Evolutionary conservation across 257 asterid genomes (phyloP), one percentile per base, ranked within the genome.

Genomic region (Forsythia suspensa): DNA sequence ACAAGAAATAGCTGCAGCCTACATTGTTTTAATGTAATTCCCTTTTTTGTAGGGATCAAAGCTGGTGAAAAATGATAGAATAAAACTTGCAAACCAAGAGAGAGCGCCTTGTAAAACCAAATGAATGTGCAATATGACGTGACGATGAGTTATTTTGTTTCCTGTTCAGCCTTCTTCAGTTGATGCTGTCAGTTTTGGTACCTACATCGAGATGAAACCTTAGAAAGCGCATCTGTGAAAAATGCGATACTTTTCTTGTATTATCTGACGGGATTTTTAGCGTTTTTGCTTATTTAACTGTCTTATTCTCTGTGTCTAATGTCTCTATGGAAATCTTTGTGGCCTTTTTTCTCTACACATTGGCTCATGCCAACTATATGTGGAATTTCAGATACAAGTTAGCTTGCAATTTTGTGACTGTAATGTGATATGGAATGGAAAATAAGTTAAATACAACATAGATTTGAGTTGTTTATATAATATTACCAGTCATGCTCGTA

Each of bases 61-160:
- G 48, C 40, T 59, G 76, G 79, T 65, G 70, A 57, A 80, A 36
- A 18, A 40, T 76, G 73, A 71, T 66, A 7, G 36, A 7, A 7
- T 20, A 59, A 21, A 59, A 21, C 36, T 59, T 21, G 36, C 68
- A 46, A 57, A 77, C 70, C 37, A 29, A 55, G 74, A 39, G 43
- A 18, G 76, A 44, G 43, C 52, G 77, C 78, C 70, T 65, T 76
- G 80, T 86, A 82, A 74, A 74, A 74, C 65, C 76, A 6, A 78
- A 72, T 11, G 13, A 66, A 70, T 73, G 70, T 72, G 81, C 79
- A 71, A 72, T 84, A 63, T 61, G 68, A 76, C 70, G 81, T 65
- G 43, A 63, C 18, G 69, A 66, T 0, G 34, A 70, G 77, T 70
- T 43, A 55, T 65, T 63, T 39, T 74, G 41, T 80, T 73, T 82